phyloP scores from a whole-genome alignment of 2,329 filamentous ascomycete genomes.

The Fusarium tanahbumbuense region DNA sequence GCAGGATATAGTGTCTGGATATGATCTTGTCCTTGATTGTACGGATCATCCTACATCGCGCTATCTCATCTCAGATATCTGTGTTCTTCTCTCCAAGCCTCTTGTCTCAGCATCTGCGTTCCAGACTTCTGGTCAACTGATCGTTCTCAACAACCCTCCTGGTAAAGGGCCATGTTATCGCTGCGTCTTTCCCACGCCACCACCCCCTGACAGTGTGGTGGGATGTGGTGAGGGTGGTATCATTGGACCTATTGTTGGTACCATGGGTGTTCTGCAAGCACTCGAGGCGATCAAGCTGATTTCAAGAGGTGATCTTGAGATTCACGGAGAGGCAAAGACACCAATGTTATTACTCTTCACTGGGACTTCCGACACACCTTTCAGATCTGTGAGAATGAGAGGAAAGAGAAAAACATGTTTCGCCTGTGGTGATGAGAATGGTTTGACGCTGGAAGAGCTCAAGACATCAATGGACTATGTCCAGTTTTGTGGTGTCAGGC shows the following conservation, averaged over 20 bases:
- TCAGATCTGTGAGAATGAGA: slow-evolving; percentile 81
- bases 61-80: slow-evolving; percentile 92
- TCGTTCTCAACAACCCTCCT: slow-evolving; percentile 86
- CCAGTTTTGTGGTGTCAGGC: slow-evolving; percentile 79
- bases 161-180: slow-evolving; percentile 87
- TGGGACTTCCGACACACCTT: slow-evolving; percentile 59
- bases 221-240: slow-evolving; percentile 95
- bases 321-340: slow-evolving; percentile 32
- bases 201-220: slow-evolving; percentile 82
- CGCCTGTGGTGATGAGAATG: slow-evolving; percentile 73
- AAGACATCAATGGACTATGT: slow-evolving; percentile 79
- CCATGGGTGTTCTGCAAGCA: slow-evolving; percentile 93
- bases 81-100: slow-evolving; percentile 80
- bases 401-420: slow-evolving; percentile 76
- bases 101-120: slow-evolving; percentile 92
- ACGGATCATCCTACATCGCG: slow-evolving; percentile 93
- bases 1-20: slow-evolving; percentile 71
- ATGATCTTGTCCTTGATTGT: slow-evolving; percentile 91
- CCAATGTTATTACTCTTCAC: slow-evolving; percentile 62
- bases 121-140: slow-evolving; percentile 88
- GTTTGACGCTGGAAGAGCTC: slow-evolving; percentile 72
- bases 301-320: slow-evolving; percentile 53
- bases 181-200: slow-evolving; percentile 90
- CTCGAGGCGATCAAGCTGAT: slow-evolving; percentile 90
- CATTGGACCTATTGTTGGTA: slow-evolving; percentile 89